Conservation (phyloP, 345 rosid genomes). For the Eucalyptus cloeziana region DNA sequence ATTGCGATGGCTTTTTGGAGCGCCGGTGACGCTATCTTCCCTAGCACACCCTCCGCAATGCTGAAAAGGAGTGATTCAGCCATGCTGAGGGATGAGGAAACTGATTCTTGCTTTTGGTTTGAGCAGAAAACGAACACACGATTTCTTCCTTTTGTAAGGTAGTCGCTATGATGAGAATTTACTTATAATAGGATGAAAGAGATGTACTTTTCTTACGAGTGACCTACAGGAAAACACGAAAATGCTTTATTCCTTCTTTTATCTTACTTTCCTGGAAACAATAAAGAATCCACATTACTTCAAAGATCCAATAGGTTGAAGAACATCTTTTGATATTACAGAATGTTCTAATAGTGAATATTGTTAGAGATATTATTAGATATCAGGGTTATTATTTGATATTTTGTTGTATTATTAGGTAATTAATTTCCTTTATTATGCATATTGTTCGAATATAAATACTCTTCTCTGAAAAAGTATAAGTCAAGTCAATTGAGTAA, state of each 20-base stretch:
- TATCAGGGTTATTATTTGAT: no score
- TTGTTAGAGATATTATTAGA: no score
- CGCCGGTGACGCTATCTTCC: neutral
- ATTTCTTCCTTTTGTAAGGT: neutral
- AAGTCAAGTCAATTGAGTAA: no score
- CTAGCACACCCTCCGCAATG: neutral
- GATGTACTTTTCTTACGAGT: no score
- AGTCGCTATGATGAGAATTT: neutral
- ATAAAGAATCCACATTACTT: neutral
- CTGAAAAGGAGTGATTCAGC: neutral
- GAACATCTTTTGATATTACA: no score
- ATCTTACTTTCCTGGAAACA: neutral
- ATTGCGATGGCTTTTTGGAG: neutral
- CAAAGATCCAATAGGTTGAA: neutral
- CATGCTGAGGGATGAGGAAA: neutral
- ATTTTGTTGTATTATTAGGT: no score
- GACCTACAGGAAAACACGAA: neutral
- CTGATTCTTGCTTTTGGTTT: neutral
- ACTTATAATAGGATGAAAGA: neutral
- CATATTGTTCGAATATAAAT: no score
- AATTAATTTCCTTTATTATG: no score
- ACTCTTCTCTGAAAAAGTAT: no score
- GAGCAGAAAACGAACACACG: neutral
- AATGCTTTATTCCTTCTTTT: neutral
- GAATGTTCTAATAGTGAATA: no score